Percentiles rank a stretch among this genome's conserved stretches.
Evolutionary conservation across 2,329 filamentous ascomycete species (phyloP).

Genomic region (Delphinella strobiligena): DNA sequence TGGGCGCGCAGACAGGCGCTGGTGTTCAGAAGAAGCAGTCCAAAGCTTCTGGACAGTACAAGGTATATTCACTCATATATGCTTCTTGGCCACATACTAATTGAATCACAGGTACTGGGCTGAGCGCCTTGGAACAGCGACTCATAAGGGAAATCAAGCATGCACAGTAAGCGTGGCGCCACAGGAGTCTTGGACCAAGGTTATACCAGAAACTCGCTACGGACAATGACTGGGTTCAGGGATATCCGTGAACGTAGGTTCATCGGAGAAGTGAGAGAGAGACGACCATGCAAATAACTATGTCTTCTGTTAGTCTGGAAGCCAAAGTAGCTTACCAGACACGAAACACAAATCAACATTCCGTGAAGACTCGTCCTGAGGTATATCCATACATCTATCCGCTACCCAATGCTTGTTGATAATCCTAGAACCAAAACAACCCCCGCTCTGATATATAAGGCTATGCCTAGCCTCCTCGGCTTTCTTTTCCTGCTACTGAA

Average conservation of each 20-base stretch:
- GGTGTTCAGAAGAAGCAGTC: slow-evolving; percentile 26
- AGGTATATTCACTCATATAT: slow-evolving; percentile 1
- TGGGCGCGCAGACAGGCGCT: slow-evolving; percentile 25
- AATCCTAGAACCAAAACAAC: too few relatives aligned
- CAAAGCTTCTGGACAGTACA: slow-evolving; percentile 11
- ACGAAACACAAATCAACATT: background rate
- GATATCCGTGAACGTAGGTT: background rate
- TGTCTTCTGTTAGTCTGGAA: background rate
- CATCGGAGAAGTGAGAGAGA: background rate
- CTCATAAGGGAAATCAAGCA: background rate
- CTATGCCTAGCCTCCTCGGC: too few relatives aligned
- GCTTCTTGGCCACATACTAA: background rate
- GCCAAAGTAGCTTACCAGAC: background rate
- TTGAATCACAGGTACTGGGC: background rate
- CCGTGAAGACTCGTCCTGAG: too few relatives aligned
- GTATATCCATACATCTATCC: too few relatives aligned
- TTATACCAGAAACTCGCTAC: too few relatives aligned
- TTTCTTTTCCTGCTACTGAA: too few relatives aligned
- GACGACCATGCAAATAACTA: background rate
- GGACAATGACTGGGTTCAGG: background rate
- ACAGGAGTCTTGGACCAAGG: too few relatives aligned
- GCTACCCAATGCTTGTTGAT: too few relatives aligned
- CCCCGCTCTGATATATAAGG: too few relatives aligned
- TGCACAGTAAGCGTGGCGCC: background rate
- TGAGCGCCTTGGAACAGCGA: background rate